These are phyloP conservation scores for Microsporum audouinii DNA, from an alignment of 2,329 filamentous ascomycete species.

Conservation along the genomic window DNA sequence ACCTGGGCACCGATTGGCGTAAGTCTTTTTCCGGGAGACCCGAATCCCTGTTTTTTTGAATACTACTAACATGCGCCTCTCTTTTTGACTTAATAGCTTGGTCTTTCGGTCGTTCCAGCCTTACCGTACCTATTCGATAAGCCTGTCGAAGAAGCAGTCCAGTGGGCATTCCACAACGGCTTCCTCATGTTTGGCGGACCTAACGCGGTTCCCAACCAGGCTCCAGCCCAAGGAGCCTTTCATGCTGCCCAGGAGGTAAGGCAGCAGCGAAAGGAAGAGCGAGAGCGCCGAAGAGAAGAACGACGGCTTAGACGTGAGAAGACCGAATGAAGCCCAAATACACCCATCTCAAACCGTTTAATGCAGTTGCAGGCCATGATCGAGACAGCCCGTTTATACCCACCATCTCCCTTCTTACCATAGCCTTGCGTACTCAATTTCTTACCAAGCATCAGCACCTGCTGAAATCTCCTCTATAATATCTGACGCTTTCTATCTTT, in stretches of 20 bases:
- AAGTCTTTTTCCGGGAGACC: slow-evolving; percentile 31
- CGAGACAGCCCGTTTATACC: background rate
- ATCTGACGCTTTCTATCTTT: background rate
- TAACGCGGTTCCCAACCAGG: slow-evolving; percentile 36
- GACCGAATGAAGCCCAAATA: background rate
- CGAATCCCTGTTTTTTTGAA: too few species aligned
- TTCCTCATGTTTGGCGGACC: slow-evolving; percentile 63
- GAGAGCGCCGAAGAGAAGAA: slow-evolving; percentile 16
- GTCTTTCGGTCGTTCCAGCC: slow-evolving; percentile 65
- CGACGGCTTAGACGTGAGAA: slow-evolving; percentile 14
- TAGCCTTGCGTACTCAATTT: background rate
- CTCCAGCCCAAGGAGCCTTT: slow-evolving; percentile 14
- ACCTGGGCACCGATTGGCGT: slow-evolving; percentile 89
- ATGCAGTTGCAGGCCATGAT: background rate
- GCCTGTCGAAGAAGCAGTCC: slow-evolving; percentile 82
- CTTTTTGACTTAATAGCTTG: slow-evolving; percentile 36
- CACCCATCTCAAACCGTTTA: background rate
- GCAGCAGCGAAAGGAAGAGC: slow-evolving; percentile 19
- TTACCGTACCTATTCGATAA: slow-evolving; percentile 78
- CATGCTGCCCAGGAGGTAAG: slow-evolving; percentile 16
- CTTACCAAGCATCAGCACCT: background rate
- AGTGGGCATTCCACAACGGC: slow-evolving; percentile 76
- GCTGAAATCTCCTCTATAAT: background rate
- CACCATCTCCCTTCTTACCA: background rate
- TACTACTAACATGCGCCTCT: background rate